Base-by-base conservation (phyloP, 495 filamentous ascomycete species). In the Platismatia glauca region DNA sequence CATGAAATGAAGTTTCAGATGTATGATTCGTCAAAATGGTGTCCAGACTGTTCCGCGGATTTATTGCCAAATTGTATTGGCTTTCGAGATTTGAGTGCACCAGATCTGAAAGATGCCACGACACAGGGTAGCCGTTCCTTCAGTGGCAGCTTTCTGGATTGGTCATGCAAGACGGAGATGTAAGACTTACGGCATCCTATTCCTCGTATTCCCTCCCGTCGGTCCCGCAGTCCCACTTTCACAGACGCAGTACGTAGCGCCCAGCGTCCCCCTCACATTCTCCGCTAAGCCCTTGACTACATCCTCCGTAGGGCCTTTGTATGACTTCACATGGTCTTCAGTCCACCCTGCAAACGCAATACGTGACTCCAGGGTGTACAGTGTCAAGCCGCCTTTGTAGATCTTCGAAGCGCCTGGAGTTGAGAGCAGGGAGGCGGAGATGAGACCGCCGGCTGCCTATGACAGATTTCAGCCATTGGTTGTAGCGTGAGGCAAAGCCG, bases 141-240 rank as follows among this genome's bases (percentile, higher is more conserved):
- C 39, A n/a, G n/a, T 33, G n/a, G 20, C 50, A 61, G 38, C 56
- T 27, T 22, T n/a, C 44, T 11, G 24, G 44, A 57, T 37, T 7
- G 55, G 4, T 13, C 4, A 12, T 11, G 4, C 33, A 56, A 59
- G 31, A 33, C 55, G 18, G 0, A 13, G 7, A 57, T 24, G 20
- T 24, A 16, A 35, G 4, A 75, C 79, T 69, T 69, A 83, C 77
- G 83, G 83, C 29, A 74, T 81, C 64, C 82, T 71, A 69, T 83
- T 85, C 68, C 71, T 77, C 50, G 78, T 82, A 59, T 72, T 70
- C 11, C 83, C 83, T 12, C 82, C 81, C 9, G 79, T 82, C 20
- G 83, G 84, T n/a, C 83, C 83, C 15, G 83, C 83, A 0, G 83
- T 86, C 1, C 84, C 84, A 62, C 80, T 83, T 73, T 86, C 84